Evolutionary conservation across 805 yeast genomes (phyloP), one percentile per base, ranked within the genome.

Genomic region (Myxozyma neotropica): DNA sequence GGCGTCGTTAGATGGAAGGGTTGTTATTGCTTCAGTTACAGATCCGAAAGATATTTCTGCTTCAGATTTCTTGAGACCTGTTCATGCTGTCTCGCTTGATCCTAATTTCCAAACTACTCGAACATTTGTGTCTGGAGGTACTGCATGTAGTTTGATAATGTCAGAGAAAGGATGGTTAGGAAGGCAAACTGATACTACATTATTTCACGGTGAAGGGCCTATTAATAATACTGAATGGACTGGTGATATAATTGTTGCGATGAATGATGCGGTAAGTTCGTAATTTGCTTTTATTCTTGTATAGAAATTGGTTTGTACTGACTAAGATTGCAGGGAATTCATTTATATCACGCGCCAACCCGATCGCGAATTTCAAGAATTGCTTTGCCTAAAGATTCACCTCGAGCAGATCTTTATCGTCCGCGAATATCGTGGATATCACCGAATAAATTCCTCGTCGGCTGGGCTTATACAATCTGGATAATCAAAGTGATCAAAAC

Each of bases 1-100:
- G 0, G 96, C 92, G 0, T 90, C 97, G 0, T 86, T 93, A 77
- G 99, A 94, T 71, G 99, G 99, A 0, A 88, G 96, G 0, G 87
- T 93, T 0, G 90, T 90, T 1, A 81, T 68, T 23, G 94, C 96
- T 0, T 81, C 91, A 1, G 75, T 89, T 1, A 59, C 64, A 1
- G 88, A 86, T 63, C 82, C 82, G 19, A 74, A 77, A 3, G 94
- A 87, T 66, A 82, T 87, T 1, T 77, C 80, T 0, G 91, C 90
- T 1, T 86, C 82, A 66, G 96, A 92, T 72, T 88, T 91, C 72
- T 86, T 87, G 67, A 77, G 97, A 29, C 97, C 98, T 0, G 81
- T 94, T 0, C 95, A 91, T 70, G 85, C 96, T 0, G 95, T 93
- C 2, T 88, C 90, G 0, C 72, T 94, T 4, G 94, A 88, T 66